phyloP scores from a whole-genome alignment of 2,329 filamentous ascomycete genomes.

The Xylaria sp. region DNA sequence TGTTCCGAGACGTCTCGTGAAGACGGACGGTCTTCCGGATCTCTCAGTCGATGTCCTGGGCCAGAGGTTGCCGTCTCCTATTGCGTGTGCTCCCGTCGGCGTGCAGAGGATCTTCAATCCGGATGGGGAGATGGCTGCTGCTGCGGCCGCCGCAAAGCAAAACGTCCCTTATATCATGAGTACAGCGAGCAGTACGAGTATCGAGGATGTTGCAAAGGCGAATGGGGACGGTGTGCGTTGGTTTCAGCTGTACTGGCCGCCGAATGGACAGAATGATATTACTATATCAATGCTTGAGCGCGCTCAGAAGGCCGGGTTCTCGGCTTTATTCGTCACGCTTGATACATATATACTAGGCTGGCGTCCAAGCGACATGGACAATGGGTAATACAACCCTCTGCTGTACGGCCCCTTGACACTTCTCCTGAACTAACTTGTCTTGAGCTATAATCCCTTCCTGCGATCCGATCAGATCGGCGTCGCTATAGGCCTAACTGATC shows the following conservation, averaged over 20 bases:
- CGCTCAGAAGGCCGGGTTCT: slow-evolving; percentile 39
- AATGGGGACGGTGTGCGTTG: slow-evolving; percentile 41
- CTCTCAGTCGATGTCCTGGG: slow-evolving; percentile 36
- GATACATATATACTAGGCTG: slow-evolving; percentile 46
- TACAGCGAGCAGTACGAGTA: slow-evolving; percentile 43
- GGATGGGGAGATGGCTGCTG: slow-evolving; percentile 42
- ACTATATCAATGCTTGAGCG: slow-evolving; percentile 41
- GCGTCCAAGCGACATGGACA: slow-evolving; percentile 42
- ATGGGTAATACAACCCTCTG: slow-evolving; percentile 12
- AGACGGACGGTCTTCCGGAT: slow-evolving; percentile 35
- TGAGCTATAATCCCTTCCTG: slow-evolving; percentile 45
- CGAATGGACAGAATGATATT: slow-evolving; percentile 40
- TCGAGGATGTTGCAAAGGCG: slow-evolving; percentile 45
- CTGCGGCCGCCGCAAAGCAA: slow-evolving; percentile 38
- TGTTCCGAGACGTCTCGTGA: slow-evolving; percentile 40
- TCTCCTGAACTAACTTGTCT: neutral
- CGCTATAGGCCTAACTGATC: slow-evolving; percentile 44
- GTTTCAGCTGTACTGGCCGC: slow-evolving; percentile 47
- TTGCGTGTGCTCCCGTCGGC: slow-evolving; percentile 44
- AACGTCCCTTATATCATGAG: slow-evolving; percentile 43
- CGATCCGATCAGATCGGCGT: slow-evolving; percentile 44
- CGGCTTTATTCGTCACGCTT: slow-evolving; percentile 42
- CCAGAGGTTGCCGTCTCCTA: slow-evolving; percentile 37
- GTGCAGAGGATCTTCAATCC: slow-evolving; percentile 45
- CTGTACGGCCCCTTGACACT: neutral